Conservation (phyloP, 768 basidiomycete genomes). For the Saitozyma sp. region DNA sequence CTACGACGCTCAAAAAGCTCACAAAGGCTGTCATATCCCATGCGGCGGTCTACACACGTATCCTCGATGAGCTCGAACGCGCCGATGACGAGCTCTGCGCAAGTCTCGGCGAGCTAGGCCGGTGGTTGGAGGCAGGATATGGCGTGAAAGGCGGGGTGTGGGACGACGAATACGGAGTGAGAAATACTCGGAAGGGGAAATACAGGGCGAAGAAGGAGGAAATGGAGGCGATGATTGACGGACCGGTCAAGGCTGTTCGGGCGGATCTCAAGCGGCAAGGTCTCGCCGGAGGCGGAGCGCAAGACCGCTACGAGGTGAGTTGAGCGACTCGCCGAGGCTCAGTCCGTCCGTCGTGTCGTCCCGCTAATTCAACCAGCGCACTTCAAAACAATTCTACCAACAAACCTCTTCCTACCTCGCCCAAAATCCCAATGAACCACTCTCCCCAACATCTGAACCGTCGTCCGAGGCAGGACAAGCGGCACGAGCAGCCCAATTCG, state of each 20-base stretch:
- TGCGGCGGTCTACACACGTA: slow-evolving; percentile 10
- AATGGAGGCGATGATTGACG: slow-evolving; percentile 35
- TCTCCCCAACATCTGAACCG: slow-evolving; percentile 5
- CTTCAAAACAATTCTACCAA: slow-evolving; percentile 43
- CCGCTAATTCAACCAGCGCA: slow-evolving; percentile 18
- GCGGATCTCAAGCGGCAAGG: slow-evolving; percentile 39
- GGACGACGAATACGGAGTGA: slow-evolving; percentile 29
- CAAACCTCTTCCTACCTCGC: slow-evolving; percentile 42
- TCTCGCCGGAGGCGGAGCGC: slow-evolving; percentile 37
- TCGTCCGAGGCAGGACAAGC: slow-evolving; percentile 34
- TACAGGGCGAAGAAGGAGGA: slow-evolving; percentile 40
- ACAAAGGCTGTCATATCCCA: slow-evolving; percentile 26
- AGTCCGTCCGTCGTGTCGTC: neutral
- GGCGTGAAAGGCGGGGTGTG: slow-evolving; percentile 26
- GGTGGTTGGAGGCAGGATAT: slow-evolving; percentile 39
- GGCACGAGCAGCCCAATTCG: slow-evolving; percentile 36
- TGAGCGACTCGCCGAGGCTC: neutral
- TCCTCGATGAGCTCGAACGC: slow-evolving; percentile 37
- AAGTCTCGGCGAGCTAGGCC: slow-evolving; percentile 34
- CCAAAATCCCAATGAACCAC: slow-evolving; percentile 5
- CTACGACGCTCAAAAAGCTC: slow-evolving; percentile 35
- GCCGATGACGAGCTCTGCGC: slow-evolving; percentile 41
- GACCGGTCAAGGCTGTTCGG: slow-evolving; percentile 28
- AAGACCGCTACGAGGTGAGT: slow-evolving; percentile 42
- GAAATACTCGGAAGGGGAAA: slow-evolving; percentile 26